Evolutionary conservation across 2,329 filamentous ascomycete genomes (phyloP), one percentile per base, ranked within the genome.

Genomic region (Clarireedia hainanense): DNA sequence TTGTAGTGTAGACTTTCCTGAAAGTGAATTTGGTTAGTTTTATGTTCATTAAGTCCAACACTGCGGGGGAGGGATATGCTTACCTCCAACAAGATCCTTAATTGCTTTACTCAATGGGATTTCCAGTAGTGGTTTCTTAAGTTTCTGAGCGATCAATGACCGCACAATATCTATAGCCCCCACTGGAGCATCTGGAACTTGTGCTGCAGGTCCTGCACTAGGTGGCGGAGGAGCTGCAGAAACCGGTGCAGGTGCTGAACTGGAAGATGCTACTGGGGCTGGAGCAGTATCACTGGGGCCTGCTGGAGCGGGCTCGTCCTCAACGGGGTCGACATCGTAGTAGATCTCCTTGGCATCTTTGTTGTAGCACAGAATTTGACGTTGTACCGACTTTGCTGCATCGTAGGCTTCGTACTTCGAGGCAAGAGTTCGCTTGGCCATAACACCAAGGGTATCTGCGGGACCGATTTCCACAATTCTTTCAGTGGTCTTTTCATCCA

Each of bases 281-380:
- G 71, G 63, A 49, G 72, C 64, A 48, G 71, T 68, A 20, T 74
- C 64, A 45, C 69, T 62, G 23, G 72, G 69, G 15, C 76, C 70
- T 52, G 80, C 70, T 60, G 85, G 76, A 68, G 87, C 86, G 47
- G 87, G 81, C 73, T 97, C 94, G 57, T 99, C 94, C 68, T 95
- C 90, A 30, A 95, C 78, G 0, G 94, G 94, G 69, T 99, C 94
- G 46, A 95, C 91, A 70, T 96, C 92, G 74, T 99, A 99, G 79
- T 99, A 99, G 63, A 99, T 99, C 73, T 99, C 94, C 73, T 96
- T 97, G 56, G 91, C 88, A 70, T 99, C 94, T 74, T 99, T 99
- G 80, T 96, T 97, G 79, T 97, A 99, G 79, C 94, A 97, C 56
- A 99, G 83, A 71, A 99, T 96, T 73, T 97, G 92, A 71, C 94